Evolutionary conservation across 352 stramenopile species (phyloP), one percentile per base, ranked within the genome.

Genomic region (Paralagenidium karlingii): DNA sequence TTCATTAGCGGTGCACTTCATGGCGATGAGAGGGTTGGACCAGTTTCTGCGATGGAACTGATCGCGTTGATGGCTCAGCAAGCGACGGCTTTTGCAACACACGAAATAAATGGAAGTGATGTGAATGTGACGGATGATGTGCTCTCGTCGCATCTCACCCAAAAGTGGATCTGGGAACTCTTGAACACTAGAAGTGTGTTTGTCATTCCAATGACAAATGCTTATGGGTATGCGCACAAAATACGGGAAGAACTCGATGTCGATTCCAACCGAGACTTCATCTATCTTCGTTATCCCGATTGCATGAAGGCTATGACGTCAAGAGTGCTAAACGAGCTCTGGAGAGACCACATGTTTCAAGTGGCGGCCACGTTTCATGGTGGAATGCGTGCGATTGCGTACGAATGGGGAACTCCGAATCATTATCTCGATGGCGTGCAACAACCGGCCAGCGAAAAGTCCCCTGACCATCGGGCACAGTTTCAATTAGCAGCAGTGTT

Each of bases 191-290:
- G 82, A 28, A 78, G 73, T 41, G 53, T 93, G 16, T 57, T 82
- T 34, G 48, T 90, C 45, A 85, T 83, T 42, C 92, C 93, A 22
- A 96, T 91, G 53, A 94, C 93, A 16, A 99, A 99, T 47, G 82
- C 91, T 8, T 75, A 94, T 33, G 95, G 95, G 13, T 97, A 98
- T 60, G 66, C 65, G 13, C 63, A 78, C 25, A 62, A 94, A 49
- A 38, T 49, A 31, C 71, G 93, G 22, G 62, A 75, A 24, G 95
- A 99, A 58, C 50, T 75, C 5, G 33, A 38, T 0, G 57, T 98
- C 18, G 96, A 99, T 60, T 94, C 96, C 20, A 99, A 99, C 58
- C 81, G 95, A 24, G 96, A 99, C 58, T 99, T 98, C 68, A 94
- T 96, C 38, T 98, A 97, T 58, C 91, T 97, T 74, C 68, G 85